A percentile compares a stretch with the other conserved stretches of the same genome.
Conservation (phyloP, 768 basidiomycete genomes). For the Auriscalpium orientale region DNA sequence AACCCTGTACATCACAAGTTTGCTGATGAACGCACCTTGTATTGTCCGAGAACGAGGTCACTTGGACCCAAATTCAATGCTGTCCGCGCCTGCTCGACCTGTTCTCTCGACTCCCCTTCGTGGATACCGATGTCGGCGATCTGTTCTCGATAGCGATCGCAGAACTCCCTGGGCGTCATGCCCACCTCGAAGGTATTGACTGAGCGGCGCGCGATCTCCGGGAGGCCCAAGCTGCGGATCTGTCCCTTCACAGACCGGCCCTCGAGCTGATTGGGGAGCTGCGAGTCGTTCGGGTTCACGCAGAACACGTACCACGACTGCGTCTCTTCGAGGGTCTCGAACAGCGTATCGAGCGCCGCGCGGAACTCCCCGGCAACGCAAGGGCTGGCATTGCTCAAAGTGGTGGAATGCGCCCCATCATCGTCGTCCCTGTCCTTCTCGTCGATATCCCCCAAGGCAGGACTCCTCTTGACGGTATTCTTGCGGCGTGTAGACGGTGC, state of each 20-base stretch:
- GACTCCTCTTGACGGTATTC: constrained; percentile 57
- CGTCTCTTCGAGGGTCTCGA: constrained; percentile 83
- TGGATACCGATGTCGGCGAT: constrained; percentile 46
- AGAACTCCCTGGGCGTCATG: constrained; percentile 83
- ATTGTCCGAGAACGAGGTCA: constrained; percentile 76
- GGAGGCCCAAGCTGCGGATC: constrained; percentile 71
- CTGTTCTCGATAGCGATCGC: constrained; percentile 70
- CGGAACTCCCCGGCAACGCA: constrained; percentile 89
- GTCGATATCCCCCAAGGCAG: constrained; percentile 36
- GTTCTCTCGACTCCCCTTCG: constrained; percentile 55
- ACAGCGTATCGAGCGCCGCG: constrained; percentile 74
- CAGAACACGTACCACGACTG: constrained; percentile 91
- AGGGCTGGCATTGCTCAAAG: constrained; percentile 34
- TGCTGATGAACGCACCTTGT: constrained; percentile 51
- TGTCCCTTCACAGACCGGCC: constrained; percentile 89
- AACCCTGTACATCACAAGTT: not conserved
- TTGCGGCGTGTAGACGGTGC: constrained; percentile 86
- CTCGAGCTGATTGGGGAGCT: constrained; percentile 90
- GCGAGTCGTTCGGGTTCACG: constrained; percentile 91
- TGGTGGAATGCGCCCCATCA: constrained; percentile 22
- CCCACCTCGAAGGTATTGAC: constrained; percentile 71
- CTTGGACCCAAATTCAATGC: constrained; percentile 52
- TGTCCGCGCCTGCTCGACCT: constrained; percentile 50
- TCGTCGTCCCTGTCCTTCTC: constrained; percentile 46
- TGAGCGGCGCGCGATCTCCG: constrained; percentile 66